Conservation (phyloP, 129 eudicot genomes). For the Flaveria brownii region DNA sequence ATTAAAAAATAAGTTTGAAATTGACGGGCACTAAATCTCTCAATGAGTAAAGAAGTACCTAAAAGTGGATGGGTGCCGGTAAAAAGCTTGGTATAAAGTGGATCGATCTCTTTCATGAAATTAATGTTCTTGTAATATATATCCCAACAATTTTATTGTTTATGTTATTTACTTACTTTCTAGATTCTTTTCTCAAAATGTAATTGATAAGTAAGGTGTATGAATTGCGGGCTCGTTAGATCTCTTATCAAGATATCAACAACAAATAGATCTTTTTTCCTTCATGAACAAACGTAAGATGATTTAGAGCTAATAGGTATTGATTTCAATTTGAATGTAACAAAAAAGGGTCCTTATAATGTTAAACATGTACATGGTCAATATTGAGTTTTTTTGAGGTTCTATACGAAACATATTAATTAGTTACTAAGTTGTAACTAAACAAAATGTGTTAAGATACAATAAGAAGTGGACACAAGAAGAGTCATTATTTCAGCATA, state of each 20-base stretch:
- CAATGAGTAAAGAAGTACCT: constrained; percentile 1
- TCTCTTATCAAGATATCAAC: too few relatives aligned
- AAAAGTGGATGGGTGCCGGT: constrained; percentile 2
- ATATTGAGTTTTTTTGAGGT: too few relatives aligned
- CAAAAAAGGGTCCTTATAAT: too few relatives aligned
- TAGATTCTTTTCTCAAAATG: background rate
- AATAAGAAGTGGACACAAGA: too few relatives aligned
- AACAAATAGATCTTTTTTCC: too few relatives aligned
- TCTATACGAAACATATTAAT: too few relatives aligned
- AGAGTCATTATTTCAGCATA: too few relatives aligned
- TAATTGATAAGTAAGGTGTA: background rate
- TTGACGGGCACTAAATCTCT: constrained; percentile 21
- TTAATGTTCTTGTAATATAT: background rate
- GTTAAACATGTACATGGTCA: too few relatives aligned
- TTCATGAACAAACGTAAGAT: too few relatives aligned
- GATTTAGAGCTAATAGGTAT: background rate
- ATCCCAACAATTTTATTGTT: background rate
- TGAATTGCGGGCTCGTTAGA: background rate
- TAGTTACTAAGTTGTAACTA: too few relatives aligned
- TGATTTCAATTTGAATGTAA: background rate
- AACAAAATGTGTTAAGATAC: too few relatives aligned
- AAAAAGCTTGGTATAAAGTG: constrained; percentile 15
- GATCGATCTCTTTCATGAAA: background rate
- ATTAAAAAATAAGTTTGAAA: constrained; percentile 17
- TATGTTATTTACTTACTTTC: background rate